Percentiles rank a stretch among this genome's conserved stretches.
Conservation (phyloP, 1,284 basidiomycete genomes). For the Filobasidium uniguttulatum region DNA sequence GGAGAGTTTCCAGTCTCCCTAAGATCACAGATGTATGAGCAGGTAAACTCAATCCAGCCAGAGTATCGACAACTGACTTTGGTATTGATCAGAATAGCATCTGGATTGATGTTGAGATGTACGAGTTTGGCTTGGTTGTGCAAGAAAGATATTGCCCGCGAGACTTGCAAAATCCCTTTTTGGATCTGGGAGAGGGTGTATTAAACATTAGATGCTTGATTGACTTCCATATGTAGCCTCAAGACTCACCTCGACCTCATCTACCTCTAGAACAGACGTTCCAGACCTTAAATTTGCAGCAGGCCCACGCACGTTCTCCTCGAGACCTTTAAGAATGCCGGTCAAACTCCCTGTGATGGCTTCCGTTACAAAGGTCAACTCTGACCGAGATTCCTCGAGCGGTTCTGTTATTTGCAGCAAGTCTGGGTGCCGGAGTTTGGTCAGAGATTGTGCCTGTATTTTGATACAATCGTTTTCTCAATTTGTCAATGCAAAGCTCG, state of each 20-base stretch:
- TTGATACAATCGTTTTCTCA: background rate
- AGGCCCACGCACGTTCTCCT: background rate
- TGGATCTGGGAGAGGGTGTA: conserved; percentile 53
- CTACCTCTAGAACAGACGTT: conserved; percentile 49
- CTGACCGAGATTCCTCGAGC: conserved; percentile 76
- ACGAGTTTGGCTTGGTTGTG: conserved; percentile 82
- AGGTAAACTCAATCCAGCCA: background rate
- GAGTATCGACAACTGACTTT: conserved; percentile 47
- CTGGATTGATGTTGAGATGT: conserved; percentile 78
- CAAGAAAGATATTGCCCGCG: conserved; percentile 82
- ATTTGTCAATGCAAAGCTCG: background rate
- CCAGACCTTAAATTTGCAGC: background rate
- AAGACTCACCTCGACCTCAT: conserved; percentile 68
- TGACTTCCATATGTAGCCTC: background rate
- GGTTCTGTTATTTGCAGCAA: conserved; percentile 98
- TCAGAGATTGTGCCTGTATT: conserved; percentile 64
- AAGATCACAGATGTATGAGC: conserved; percentile 18
- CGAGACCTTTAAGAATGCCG: background rate
- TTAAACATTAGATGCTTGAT: background rate
- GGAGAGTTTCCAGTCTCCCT: conserved; percentile 98
- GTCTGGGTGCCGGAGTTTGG: conserved; percentile 80
- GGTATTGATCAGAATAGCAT: conserved; percentile 69
- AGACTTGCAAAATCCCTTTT: conserved; percentile 86
- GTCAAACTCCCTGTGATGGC: conserved; percentile 53
- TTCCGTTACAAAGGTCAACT: conserved; percentile 88